Conservation (phyloP, 1,284 basidiomycete species). For the Phellopilus nigrolimitatus region DNA sequence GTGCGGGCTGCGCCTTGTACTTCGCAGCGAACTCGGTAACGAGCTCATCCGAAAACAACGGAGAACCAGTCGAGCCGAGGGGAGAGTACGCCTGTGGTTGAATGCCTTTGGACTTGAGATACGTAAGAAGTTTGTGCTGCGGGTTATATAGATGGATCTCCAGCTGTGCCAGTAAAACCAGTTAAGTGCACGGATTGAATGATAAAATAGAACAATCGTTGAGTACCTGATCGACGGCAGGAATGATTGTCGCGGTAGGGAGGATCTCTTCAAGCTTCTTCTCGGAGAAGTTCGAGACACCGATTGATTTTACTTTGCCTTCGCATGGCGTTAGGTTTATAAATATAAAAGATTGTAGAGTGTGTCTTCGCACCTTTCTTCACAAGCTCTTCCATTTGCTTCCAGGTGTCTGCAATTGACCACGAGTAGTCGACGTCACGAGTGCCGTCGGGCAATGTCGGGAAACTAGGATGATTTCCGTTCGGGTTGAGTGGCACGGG, state of each 20-base stretch:
- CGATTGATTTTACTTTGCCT: constrained; percentile 28
- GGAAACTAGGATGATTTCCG: constrained; percentile 24
- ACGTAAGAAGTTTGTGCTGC: constrained; percentile 58
- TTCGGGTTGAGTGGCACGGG: constrained; percentile 56
- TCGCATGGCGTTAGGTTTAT: background rate
- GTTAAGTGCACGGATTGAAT: background rate
- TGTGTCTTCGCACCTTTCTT: constrained; percentile 51
- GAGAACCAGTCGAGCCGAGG: constrained; percentile 40
- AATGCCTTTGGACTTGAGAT: constrained; percentile 60
- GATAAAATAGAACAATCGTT: background rate
- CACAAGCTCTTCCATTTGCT: constrained; percentile 66
- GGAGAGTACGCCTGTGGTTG: constrained; percentile 73
- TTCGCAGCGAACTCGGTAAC: constrained; percentile 52
- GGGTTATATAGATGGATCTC: constrained; percentile 73
- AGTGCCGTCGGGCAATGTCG: constrained; percentile 39
- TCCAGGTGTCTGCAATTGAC: constrained; percentile 60
- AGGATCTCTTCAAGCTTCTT: constrained; percentile 57
- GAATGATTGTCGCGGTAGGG: constrained; percentile 54
- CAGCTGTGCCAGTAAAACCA: background rate
- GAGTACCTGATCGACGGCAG: constrained; percentile 71
- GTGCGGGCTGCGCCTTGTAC: constrained; percentile 49
- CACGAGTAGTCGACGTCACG: constrained; percentile 46
- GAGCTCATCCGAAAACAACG: constrained; percentile 35
- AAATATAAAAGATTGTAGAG: background rate
- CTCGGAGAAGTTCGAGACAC: constrained; percentile 69